phyloP scores from a whole-genome alignment of 2,329 filamentous ascomycete species.

The Acrodontium crateriforme region DNA sequence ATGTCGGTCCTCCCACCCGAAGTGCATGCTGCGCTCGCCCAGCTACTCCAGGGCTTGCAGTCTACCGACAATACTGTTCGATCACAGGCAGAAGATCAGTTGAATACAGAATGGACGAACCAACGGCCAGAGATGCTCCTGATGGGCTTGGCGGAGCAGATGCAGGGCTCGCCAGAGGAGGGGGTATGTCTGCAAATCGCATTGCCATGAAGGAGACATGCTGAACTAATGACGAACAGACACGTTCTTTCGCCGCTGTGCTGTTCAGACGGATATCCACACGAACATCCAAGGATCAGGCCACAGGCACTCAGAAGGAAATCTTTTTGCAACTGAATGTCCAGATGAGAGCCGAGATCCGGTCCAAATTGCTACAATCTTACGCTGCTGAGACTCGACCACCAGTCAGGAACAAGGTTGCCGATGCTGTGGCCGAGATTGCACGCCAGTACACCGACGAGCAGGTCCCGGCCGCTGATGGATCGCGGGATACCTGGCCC shows the following conservation, averaged over 20 bases:
- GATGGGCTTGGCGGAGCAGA: slow-evolving; percentile 89
- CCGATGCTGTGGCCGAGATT: slow-evolving; percentile 91
- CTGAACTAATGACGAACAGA: slow-evolving; percentile 35
- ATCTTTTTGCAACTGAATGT: slow-evolving; percentile 68
- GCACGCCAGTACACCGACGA: slow-evolving; percentile 90
- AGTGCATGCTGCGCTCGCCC: slow-evolving; percentile 67
- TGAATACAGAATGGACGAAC: slow-evolving; percentile 80
- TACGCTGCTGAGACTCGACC: slow-evolving; percentile 60
- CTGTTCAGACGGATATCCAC: slow-evolving; percentile 89
- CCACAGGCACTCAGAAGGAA: slow-evolving; percentile 59
- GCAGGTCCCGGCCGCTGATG: slow-evolving; percentile 16
- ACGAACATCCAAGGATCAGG: slow-evolving; percentile 64
- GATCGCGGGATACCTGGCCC: slow-evolving; percentile 54
- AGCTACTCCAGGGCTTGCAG: slow-evolving; percentile 79
- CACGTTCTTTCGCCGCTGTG: slow-evolving; percentile 80
- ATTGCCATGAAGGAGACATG: neutral
- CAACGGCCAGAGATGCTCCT: slow-evolving; percentile 73
- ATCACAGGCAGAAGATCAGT: slow-evolving; percentile 74
- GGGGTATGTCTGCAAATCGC: slow-evolving; percentile 43
- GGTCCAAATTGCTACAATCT: slow-evolving; percentile 68
- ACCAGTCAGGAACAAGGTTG: slow-evolving; percentile 82
- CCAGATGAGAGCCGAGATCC: slow-evolving; percentile 64
- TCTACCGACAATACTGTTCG: slow-evolving; percentile 78
- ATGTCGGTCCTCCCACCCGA: slow-evolving; percentile 69
- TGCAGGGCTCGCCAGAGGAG: slow-evolving; percentile 61